Percentiles rank a stretch among this genome's conserved stretches.
These are phyloP conservation scores for Solanum clarkiae DNA, from an alignment of 257 asterid genomes.

Conservation along the genomic window DNA sequence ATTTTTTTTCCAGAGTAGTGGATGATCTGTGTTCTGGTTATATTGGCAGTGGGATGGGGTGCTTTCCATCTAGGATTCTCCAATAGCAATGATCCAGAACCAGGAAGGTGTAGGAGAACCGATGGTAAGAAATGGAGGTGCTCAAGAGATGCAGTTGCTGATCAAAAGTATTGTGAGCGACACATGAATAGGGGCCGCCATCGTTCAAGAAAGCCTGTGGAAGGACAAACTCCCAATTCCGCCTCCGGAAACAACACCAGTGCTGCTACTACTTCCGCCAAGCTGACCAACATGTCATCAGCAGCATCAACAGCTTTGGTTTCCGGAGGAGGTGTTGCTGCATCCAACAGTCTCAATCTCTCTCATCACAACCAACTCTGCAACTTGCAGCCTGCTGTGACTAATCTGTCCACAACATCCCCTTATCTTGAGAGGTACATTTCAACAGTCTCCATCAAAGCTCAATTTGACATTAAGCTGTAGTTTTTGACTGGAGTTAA, in stretches of 20 bases:
- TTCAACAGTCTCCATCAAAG: neutral
- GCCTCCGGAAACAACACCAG: conserved; percentile 20
- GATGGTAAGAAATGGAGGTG: conserved; percentile 99
- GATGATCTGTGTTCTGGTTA: neutral
- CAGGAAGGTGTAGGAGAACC: conserved; percentile 94
- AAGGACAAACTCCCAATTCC: conserved; percentile 58
- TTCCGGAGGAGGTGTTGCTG: conserved; percentile 14
- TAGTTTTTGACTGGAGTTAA: neutral
- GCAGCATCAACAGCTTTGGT: conserved; percentile 24
- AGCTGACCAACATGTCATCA: conserved; percentile 17
- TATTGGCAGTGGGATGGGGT: conserved; percentile 77
- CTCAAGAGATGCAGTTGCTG: conserved; percentile 83
- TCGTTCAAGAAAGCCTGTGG: conserved; percentile 99
- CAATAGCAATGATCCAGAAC: conserved; percentile 70
- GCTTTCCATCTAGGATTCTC: conserved; percentile 73
- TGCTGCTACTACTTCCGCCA: conserved; percentile 1
- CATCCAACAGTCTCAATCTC: conserved; percentile 21
- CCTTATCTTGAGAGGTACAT: conserved; percentile 35
- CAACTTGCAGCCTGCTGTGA: conserved; percentile 19
- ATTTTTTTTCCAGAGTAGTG: neutral
- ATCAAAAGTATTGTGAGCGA: conserved; percentile 93
- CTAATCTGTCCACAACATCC: conserved; percentile 14
- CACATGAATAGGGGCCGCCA: conserved; percentile 99
- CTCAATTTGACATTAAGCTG: neutral
- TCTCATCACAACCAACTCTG: conserved; percentile 24